A percentile compares a stretch with the other conserved stretches of the same genome.
Evolutionary conservation across 768 basidiomycete species (phyloP).

Genomic region (Leccinum longicurvipes): DNA sequence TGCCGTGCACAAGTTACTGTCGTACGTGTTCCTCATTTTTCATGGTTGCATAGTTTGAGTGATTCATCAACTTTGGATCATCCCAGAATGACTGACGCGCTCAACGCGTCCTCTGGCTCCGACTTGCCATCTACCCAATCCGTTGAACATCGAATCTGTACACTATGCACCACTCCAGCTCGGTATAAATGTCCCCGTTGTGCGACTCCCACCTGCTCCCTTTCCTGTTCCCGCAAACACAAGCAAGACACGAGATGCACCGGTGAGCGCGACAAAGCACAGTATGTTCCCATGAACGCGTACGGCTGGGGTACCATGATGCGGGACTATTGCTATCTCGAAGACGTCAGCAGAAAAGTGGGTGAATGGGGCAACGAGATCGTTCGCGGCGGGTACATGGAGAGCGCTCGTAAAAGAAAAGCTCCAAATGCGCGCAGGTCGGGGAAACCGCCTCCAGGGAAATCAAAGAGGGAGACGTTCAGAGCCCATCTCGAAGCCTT

Average conservation of each 20-base stretch:
- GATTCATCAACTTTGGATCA: no score
- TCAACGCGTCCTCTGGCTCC: slow-evolving; percentile 10
- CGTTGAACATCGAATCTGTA: slow-evolving; percentile 38
- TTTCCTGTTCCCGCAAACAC: slow-evolving; percentile 65
- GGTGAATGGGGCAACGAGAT: slow-evolving; percentile 72
- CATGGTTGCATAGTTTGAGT: no score
- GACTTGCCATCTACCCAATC: slow-evolving; percentile 7
- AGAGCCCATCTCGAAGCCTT: slow-evolving; percentile 62
- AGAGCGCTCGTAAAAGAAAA: slow-evolving; percentile 20
- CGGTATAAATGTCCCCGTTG: slow-evolving; percentile 85
- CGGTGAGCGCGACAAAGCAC: slow-evolving; percentile 69
- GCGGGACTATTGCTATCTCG: slow-evolving; percentile 84
- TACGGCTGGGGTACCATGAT: slow-evolving; percentile 87
- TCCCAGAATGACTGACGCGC: slow-evolving; percentile 7
- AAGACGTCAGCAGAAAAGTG: slow-evolving; percentile 77
- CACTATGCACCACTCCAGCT: slow-evolving; percentile 46
- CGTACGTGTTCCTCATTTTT: not conserved
- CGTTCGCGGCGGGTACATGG: slow-evolving; percentile 52
- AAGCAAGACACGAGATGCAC: slow-evolving; percentile 60
- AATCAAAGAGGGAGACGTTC: slow-evolving; percentile 60
- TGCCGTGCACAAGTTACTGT: not conserved
- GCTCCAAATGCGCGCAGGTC: slow-evolving; percentile 14
- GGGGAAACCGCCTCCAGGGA: slow-evolving; percentile 33
- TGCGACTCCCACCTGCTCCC: slow-evolving; percentile 66
- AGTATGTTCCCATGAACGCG: slow-evolving; percentile 76